These are phyloP conservation scores for Dionaea muscipula DNA, from an alignment of 179 eudicot genomes.

Conservation along the genomic window DNA sequence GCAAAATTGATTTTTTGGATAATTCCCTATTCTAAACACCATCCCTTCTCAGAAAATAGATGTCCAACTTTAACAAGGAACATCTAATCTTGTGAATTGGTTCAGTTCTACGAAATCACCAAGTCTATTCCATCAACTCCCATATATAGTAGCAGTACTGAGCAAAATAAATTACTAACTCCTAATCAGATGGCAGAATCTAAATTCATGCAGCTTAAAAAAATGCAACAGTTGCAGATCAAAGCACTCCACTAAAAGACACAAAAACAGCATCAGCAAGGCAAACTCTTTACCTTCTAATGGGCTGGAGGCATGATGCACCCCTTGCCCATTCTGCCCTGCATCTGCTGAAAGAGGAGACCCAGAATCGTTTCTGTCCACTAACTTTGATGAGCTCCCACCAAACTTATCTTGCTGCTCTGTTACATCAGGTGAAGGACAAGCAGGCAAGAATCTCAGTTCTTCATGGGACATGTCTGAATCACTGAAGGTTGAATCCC, in stretches of 20 bases:
- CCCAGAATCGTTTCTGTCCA: conserved; percentile 44
- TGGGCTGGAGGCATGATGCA: conserved; percentile 48
- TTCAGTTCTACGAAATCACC: no score
- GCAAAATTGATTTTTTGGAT: no score
- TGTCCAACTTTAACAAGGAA: no score
- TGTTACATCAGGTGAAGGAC: conserved; percentile 58
- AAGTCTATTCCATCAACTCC: no score
- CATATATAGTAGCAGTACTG: no score
- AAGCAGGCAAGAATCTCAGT: conserved; percentile 64
- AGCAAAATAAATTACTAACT: no score
- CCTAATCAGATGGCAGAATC: no score
- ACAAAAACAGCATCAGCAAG: background rate
- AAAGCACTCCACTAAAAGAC: background rate
- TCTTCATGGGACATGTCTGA: conserved; percentile 82
- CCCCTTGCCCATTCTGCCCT: conserved; percentile 50
- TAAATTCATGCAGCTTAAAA: no score
- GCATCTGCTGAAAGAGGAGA: conserved; percentile 67
- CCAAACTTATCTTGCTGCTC: conserved; percentile 49
- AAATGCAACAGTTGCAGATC: no score
- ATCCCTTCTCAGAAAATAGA: no score
- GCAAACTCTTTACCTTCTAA: conserved; percentile 42
- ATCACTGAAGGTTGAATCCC: conserved; percentile 73
- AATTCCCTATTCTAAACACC: no score
- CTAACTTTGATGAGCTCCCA: conserved; percentile 44
- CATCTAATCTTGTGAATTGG: no score